These are phyloP conservation scores for Hypsizygus marmoreus DNA, from an alignment of 768 basidiomycete species.

Conservation along the genomic window DNA sequence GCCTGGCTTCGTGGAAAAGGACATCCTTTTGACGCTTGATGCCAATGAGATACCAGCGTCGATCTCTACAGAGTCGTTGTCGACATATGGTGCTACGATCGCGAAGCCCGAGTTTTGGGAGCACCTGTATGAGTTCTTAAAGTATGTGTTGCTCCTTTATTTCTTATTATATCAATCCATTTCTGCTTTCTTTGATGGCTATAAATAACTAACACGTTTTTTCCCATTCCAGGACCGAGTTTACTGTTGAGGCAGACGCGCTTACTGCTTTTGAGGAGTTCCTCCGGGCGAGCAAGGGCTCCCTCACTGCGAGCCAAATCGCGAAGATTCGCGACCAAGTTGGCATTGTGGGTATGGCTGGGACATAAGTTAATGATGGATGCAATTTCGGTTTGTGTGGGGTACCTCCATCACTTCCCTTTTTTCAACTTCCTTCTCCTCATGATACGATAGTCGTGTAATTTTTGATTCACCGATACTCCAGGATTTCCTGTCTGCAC, in stretches of 20 bases:
- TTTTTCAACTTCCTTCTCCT: no score
- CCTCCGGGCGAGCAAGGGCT: slow-evolving; percentile 77
- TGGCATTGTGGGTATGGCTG: slow-evolving; percentile 88
- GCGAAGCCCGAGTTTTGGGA: slow-evolving; percentile 82
- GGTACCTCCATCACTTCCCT: no score
- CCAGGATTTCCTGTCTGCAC: no score
- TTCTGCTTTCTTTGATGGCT: background rate
- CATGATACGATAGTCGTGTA: no score
- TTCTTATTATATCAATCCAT: background rate
- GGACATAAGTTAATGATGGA: slow-evolving; percentile 60
- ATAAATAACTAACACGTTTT: background rate
- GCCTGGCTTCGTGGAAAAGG: slow-evolving; percentile 43
- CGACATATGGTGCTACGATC: slow-evolving; percentile 68
- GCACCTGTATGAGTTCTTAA: slow-evolving; percentile 63
- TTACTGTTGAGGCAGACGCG: slow-evolving; percentile 62
- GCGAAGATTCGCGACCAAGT: slow-evolving; percentile 90
- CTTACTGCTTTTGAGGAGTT: slow-evolving; percentile 84
- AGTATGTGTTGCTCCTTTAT: slow-evolving; percentile 37
- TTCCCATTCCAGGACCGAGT: slow-evolving; percentile 51
- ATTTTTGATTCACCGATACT: no score
- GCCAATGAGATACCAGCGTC: slow-evolving; percentile 42
- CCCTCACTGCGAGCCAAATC: slow-evolving; percentile 81
- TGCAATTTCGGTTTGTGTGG: no score
- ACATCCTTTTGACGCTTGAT: slow-evolving; percentile 73
- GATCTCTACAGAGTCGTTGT: slow-evolving; percentile 45